These are phyloP conservation scores for Thermochaetoides thermophila DNA, from an alignment of 495 filamentous ascomycete genomes.

Conservation along the genomic window DNA sequence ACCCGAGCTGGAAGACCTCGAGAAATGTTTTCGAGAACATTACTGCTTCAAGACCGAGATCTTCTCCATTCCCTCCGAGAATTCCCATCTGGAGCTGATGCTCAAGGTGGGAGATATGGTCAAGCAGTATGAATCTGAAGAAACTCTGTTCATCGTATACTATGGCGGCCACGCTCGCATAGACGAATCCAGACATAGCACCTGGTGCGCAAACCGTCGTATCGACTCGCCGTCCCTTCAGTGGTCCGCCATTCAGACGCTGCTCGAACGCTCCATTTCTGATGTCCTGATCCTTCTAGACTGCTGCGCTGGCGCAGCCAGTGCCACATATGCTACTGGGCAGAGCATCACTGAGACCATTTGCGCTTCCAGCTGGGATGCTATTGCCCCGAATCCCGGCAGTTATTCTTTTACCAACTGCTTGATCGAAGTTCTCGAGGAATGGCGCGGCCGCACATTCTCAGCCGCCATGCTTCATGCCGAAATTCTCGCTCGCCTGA, in stretches of 20 bases:
- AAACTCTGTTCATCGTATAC: slow-evolving; percentile 38
- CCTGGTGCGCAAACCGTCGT: slow-evolving; percentile 34
- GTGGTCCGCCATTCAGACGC: slow-evolving; percentile 39
- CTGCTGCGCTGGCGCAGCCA: slow-evolving; percentile 38
- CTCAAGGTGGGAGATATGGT: slow-evolving; percentile 33
- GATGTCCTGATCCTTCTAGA: slow-evolving; percentile 40
- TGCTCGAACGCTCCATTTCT: slow-evolving; percentile 36
- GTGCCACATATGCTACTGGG: slow-evolving; percentile 32
- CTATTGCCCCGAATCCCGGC: slow-evolving; percentile 35
- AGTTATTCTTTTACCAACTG: slow-evolving; percentile 37
- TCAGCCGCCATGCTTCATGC: slow-evolving; percentile 39
- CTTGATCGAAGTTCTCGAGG: slow-evolving; percentile 35
- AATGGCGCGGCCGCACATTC: slow-evolving; percentile 32
- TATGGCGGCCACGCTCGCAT: slow-evolving; percentile 40
- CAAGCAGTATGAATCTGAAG: slow-evolving; percentile 31
- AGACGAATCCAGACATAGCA: slow-evolving; percentile 35
- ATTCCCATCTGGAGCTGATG: slow-evolving; percentile 35
- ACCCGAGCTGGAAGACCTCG: slow-evolving; percentile 35
- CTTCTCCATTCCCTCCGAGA: slow-evolving; percentile 36
- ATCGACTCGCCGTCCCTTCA: background rate
- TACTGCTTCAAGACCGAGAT: slow-evolving; percentile 34
- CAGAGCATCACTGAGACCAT: slow-evolving; percentile 38
- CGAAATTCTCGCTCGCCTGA: slow-evolving; percentile 34
- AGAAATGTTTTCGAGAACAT: slow-evolving; percentile 31
- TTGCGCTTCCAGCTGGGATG: slow-evolving; percentile 38